phyloP scores from a whole-genome alignment of 352 stramenopile species.

The Pythium plurisporium region DNA sequence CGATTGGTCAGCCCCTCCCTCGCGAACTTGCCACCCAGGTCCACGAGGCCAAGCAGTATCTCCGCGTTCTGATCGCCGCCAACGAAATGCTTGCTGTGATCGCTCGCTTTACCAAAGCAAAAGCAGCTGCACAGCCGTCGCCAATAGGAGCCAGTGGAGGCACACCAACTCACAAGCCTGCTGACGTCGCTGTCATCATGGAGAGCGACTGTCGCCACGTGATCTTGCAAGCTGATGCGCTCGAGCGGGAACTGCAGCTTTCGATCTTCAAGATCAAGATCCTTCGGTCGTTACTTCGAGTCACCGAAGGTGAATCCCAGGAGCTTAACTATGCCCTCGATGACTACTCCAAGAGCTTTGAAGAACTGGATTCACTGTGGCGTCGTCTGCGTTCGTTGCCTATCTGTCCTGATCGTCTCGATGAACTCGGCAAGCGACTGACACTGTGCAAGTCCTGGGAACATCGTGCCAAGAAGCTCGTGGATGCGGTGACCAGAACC shows the following conservation, averaged over 20 bases:
- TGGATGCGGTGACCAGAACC: constrained; percentile 20
- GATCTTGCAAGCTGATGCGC: constrained; percentile 14
- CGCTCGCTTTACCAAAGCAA: constrained; percentile 20
- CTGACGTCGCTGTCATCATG: constrained; percentile 18
- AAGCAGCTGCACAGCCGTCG: not conserved
- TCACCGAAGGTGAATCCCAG: constrained; percentile 13
- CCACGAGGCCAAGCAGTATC: constrained; percentile 14
- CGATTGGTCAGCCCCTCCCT: constrained; percentile 14
- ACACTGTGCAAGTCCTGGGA: constrained; percentile 55
- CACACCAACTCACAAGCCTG: constrained; percentile 4
- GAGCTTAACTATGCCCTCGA: constrained; percentile 16
- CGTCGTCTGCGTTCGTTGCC: constrained; percentile 24
- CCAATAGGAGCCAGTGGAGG: not conserved
- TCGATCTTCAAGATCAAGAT: constrained; percentile 26
- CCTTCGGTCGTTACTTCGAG: constrained; percentile 13
- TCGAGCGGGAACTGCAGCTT: constrained; percentile 10
- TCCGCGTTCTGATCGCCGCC: constrained; percentile 14
- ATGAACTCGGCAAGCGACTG: constrained; percentile 50
- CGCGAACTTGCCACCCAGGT: not conserved
- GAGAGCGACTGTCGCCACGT: constrained; percentile 20
- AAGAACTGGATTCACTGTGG: constrained; percentile 25
- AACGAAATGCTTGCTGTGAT: constrained; percentile 27
- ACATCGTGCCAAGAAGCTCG: constrained; percentile 36
- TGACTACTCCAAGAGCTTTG: constrained; percentile 25
- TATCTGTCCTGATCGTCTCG: constrained; percentile 33